Evolutionary conservation across 1,284 basidiomycete genomes (phyloP).

Genomic region (Microbotryum violaceum): DNA sequence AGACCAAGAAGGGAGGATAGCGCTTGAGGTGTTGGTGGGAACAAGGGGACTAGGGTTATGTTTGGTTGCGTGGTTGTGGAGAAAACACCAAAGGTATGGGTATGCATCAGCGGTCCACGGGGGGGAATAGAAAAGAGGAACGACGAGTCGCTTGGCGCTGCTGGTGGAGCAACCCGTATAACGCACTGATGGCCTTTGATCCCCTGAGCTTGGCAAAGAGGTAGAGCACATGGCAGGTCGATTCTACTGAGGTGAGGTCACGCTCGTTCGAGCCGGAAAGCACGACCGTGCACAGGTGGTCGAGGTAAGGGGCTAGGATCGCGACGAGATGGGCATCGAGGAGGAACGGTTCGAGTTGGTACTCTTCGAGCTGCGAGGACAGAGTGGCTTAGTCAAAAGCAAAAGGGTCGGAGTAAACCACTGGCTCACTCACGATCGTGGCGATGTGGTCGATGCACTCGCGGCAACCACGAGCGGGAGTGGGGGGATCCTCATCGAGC

Average conservation of each 20-base stretch:
- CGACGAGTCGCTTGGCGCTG: neutral
- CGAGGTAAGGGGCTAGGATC: constrained; percentile 70
- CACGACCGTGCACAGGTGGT: constrained; percentile 51
- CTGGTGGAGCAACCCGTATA: too few species aligned
- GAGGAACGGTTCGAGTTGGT: constrained; percentile 88
- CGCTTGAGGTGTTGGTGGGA: constrained; percentile 81
- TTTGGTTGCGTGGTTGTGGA: too few species aligned
- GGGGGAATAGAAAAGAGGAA: neutral
- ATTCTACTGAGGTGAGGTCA: constrained; percentile 44
- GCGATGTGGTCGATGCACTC: too few species aligned
- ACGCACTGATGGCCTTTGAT: constrained; percentile 83
- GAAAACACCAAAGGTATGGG: neutral
- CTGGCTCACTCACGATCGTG: too few species aligned
- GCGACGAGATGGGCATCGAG: constrained; percentile 90
- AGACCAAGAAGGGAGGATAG: constrained; percentile 65
- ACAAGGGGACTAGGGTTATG: constrained; percentile 61
- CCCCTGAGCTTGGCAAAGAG: constrained; percentile 82
- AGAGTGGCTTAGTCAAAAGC: too few species aligned
- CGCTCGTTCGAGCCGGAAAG: constrained; percentile 35
- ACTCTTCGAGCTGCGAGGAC: constrained; percentile 62
- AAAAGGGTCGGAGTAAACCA: too few species aligned
- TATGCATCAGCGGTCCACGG: neutral
- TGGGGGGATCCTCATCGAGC: too few species aligned
- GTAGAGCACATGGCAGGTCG: constrained; percentile 64
- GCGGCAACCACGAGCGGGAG: too few species aligned